phyloP scores from a whole-genome alignment of 805 yeast genomes.

The Lipomyces mesembrius region DNA sequence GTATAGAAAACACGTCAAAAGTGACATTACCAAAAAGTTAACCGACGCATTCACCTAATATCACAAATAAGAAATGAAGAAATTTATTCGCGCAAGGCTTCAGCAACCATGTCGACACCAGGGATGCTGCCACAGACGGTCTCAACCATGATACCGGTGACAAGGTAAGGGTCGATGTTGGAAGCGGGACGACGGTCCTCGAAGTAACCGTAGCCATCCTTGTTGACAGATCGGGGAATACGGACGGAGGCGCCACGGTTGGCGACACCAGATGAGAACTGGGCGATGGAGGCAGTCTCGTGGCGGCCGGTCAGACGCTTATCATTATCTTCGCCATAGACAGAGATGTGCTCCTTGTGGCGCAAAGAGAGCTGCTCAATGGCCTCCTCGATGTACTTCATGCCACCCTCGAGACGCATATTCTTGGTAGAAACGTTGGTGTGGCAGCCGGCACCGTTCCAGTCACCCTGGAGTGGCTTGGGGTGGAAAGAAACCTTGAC shows the following conservation, averaged over 20 bases:
- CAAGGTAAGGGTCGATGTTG: slow-evolving; percentile 98
- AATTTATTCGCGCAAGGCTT: slow-evolving; percentile 36
- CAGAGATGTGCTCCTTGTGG: slow-evolving; percentile 93
- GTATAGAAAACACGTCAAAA: neutral
- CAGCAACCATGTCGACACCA: slow-evolving; percentile 37
- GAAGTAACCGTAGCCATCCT: slow-evolving; percentile 97
- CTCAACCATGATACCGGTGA: slow-evolving; percentile 97
- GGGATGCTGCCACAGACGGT: slow-evolving; percentile 56
- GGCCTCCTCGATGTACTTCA: slow-evolving; percentile 90
- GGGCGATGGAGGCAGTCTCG: slow-evolving; percentile 93
- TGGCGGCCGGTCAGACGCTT: slow-evolving; percentile 96
- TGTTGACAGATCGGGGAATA: slow-evolving; percentile 98
- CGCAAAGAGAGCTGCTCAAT: slow-evolving; percentile 92
- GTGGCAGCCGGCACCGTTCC: slow-evolving; percentile 99
- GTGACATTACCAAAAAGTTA: neutral
- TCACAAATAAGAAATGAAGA: neutral
- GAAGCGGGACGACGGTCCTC: slow-evolving; percentile 99
- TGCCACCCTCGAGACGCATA: slow-evolving; percentile 96
- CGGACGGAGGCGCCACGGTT: slow-evolving; percentile 99
- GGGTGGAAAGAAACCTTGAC: slow-evolving; percentile 99
- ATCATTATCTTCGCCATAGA: slow-evolving; percentile 95
- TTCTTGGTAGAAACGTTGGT: slow-evolving; percentile 92
- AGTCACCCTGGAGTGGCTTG: slow-evolving; percentile 97
- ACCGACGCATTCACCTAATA: slow-evolving; percentile 4
- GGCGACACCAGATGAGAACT: slow-evolving; percentile 96